phyloP scores from a whole-genome alignment of 257 asterid genomes.

The Parsonsia alboflavescens region DNA sequence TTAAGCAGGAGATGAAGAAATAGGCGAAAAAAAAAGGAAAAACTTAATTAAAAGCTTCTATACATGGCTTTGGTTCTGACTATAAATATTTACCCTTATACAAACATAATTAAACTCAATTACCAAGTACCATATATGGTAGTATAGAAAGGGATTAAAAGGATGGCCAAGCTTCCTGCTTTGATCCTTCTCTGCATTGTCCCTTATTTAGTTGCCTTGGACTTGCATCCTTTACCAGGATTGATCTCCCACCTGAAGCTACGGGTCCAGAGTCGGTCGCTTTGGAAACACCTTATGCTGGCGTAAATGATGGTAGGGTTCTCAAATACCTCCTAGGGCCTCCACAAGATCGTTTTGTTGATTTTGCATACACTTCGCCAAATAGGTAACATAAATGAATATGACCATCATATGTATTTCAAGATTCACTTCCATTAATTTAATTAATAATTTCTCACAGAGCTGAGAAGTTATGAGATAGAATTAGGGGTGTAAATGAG shows the following conservation, averaged over 20 bases:
- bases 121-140: too few relatives aligned
- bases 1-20: too few relatives aligned
- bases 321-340: constrained; percentile 28
- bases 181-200: constrained; percentile 9
- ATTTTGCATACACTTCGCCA: constrained; percentile 44
- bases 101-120: background rate
- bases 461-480: constrained; percentile 29
- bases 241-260: constrained; percentile 18
- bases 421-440: too few relatives aligned
- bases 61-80: background rate
- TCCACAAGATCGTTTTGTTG: constrained; percentile 21
- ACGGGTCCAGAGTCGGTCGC: constrained; percentile 35
- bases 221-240: constrained; percentile 4
- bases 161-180: background rate
- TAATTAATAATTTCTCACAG: constrained; percentile 7
- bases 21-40: background rate
- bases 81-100: background rate
- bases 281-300: constrained; percentile 43
- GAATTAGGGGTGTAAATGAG: too few relatives aligned
- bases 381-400: constrained; percentile 23
- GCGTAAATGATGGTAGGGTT: constrained; percentile 48
- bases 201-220: constrained; percentile 1
- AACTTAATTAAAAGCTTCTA: background rate
- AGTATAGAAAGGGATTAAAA: too few relatives aligned
- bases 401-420: too few relatives aligned